Conservation (phyloP, 768 basidiomycete genomes). For the Naganishia friedmannii region DNA sequence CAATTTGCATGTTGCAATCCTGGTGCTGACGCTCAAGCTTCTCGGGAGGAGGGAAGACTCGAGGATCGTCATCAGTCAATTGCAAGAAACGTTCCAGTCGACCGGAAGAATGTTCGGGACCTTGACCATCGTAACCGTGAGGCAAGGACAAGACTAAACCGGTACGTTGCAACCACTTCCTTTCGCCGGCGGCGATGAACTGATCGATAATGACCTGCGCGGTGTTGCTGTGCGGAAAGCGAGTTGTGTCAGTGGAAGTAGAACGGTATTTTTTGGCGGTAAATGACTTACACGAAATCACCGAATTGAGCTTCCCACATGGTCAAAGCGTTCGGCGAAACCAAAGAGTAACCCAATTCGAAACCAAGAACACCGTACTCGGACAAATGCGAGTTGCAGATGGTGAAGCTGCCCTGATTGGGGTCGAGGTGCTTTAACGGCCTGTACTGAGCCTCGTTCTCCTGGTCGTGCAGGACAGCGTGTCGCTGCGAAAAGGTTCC, state of each 20-base stretch:
- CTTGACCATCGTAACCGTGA: constrained; percentile 97
- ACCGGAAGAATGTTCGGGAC: constrained; percentile 95
- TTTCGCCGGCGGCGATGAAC: constrained; percentile 94
- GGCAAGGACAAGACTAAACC: constrained; percentile 85
- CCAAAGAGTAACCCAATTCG: constrained; percentile 96
- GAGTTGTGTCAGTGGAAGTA: not conserved
- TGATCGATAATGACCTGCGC: constrained; percentile 98
- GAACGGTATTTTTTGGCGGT: not conserved
- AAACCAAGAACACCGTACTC: constrained; percentile 94
- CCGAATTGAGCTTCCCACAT: constrained; percentile 99
- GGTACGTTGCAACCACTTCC: constrained; percentile 93
- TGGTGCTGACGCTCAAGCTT: constrained; percentile 94
- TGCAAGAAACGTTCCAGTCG: constrained; percentile 95
- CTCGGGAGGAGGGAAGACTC: constrained; percentile 78
- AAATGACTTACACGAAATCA: constrained; percentile 67
- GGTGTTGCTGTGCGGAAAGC: constrained; percentile 61
- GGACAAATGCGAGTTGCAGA: constrained; percentile 95
- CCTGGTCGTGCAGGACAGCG: constrained; percentile 93
- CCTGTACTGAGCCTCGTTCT: constrained; percentile 81
- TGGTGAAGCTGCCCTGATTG: constrained; percentile 84
- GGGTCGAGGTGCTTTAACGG: constrained; percentile 83
- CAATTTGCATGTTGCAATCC: constrained; percentile 99
- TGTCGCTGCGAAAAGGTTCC: constrained; percentile 99
- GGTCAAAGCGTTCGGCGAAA: constrained; percentile 84
- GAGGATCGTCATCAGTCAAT: constrained; percentile 94